Conservation (phyloP, 176 grass and related monocot genomes). For the Aechmea fasciata region DNA sequence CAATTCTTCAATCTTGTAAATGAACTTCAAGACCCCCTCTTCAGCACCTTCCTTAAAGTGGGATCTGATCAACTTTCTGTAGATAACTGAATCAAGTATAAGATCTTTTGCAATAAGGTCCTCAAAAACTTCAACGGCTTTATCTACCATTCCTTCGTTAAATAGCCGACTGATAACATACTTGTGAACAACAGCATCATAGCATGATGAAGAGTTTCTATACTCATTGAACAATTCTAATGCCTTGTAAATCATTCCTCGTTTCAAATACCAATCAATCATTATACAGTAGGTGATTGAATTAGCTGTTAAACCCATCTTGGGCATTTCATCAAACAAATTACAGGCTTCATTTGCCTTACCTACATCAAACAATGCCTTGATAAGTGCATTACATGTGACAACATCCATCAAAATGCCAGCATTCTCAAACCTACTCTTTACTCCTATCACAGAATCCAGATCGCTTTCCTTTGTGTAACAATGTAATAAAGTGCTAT, state of each 20-base stretch:
- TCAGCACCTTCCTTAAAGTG: slow-evolving; percentile 43
- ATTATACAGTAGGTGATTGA: slow-evolving; percentile 60
- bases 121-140: slow-evolving; percentile 39
- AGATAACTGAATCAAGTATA: slow-evolving; percentile 32
- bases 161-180: slow-evolving; percentile 48
- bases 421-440: slow-evolving; percentile 42
- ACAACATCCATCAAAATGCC: slow-evolving; percentile 49
- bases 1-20: slow-evolving; percentile 37
- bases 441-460: slow-evolving; percentile 32
- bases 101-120: slow-evolving; percentile 52
- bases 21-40: slow-evolving; percentile 50
- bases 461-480: slow-evolving; percentile 45
- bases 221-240: slow-evolving; percentile 52
- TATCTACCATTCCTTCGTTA: slow-evolving; percentile 38
- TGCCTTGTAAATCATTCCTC: slow-evolving; percentile 46
- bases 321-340: slow-evolving; percentile 60
- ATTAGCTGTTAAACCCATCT: slow-evolving; percentile 55
- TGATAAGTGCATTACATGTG: slow-evolving; percentile 76
- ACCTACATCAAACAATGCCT: slow-evolving; percentile 58
- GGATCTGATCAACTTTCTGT: slow-evolving; percentile 43
- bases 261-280: slow-evolving; percentile 51
- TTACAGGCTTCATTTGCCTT: slow-evolving; percentile 58
- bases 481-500: slow-evolving; percentile 71
- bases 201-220: slow-evolving; percentile 32
- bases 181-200: slow-evolving; percentile 30